These are phyloP conservation scores for Coprinopsis marcescibilis DNA, from an alignment of 768 basidiomycete species.

Conservation along the genomic window DNA sequence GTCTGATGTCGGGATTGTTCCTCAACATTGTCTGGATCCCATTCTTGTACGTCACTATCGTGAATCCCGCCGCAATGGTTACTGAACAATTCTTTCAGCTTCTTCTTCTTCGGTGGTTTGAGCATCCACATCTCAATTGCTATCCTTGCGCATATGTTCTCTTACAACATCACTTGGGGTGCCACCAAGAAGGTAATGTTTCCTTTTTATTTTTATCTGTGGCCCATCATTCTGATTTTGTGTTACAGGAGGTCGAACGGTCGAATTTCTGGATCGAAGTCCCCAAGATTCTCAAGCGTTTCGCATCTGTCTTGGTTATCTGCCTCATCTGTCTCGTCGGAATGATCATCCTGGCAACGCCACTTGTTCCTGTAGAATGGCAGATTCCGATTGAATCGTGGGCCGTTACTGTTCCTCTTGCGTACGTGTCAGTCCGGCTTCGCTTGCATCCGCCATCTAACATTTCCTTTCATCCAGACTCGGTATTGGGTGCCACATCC, in stretches of 20 bases:
- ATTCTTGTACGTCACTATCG: slow-evolving; percentile 57
- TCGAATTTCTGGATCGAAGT: slow-evolving; percentile 91
- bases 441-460: background rate
- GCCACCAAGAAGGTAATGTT: slow-evolving; percentile 57
- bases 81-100: slow-evolving; percentile 31
- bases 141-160: slow-evolving; percentile 65
- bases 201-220: background rate
- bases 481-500: slow-evolving; percentile 58
- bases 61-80: slow-evolving; percentile 1
- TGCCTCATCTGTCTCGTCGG: slow-evolving; percentile 44
- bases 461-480: slow-evolving; percentile 34
- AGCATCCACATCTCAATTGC: slow-evolving; percentile 64
- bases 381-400: slow-evolving; percentile 55
- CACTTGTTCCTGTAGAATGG: slow-evolving; percentile 59
- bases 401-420: slow-evolving; percentile 73
- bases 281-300: slow-evolving; percentile 76
- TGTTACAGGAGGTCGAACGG: slow-evolving; percentile 70
- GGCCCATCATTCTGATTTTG: background rate
- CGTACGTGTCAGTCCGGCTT: slow-evolving; percentile 33
- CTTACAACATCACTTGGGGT: slow-evolving; percentile 74
- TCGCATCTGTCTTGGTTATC: slow-evolving; percentile 58
- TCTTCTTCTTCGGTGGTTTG: slow-evolving; percentile 76
- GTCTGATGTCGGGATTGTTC: slow-evolving; percentile 41
- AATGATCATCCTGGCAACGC: slow-evolving; percentile 52
- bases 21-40: slow-evolving; percentile 64